Base-by-base conservation (phyloP, 306 rosid genomes). In the Glycine tomentella region DNA sequence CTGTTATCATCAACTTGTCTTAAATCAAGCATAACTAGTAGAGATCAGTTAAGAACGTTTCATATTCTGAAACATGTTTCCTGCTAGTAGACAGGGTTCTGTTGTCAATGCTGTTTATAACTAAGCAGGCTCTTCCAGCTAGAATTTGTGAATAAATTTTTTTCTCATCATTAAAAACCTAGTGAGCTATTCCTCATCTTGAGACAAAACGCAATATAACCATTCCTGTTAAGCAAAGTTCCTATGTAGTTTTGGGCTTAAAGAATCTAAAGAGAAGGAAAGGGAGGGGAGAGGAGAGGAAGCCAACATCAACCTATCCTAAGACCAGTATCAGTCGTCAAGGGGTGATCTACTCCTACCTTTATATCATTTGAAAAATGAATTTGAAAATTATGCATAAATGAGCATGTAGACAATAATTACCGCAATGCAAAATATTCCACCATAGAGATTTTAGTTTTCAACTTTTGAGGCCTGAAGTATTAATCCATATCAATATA, bases 301-400 rank as follows among this genome's bases (percentile, higher is more conserved):
- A 20, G 34, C 53, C 34, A 38, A 49, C 44, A 38, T 53, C 20
- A 20, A 0, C 53, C 57, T 5, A 65, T 52, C 73, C 46, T 44
- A 20, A 51, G 46, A 69, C 76, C 31, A 16, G 53, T 44, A 79
- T 40, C 8, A 12, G 51, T 53, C 64, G 16, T n/a, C 8, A 62
- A 31, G 14, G 49, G 25, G 36, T 56, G 45, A 16, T 56, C 42
- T 56, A 67, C 36, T 40, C 33, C 51, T 61, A 34, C 50, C 62
- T 46, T 48, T 38, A 50, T 61, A 76, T 38, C 56, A 69, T 48
- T 46, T 75, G 74, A 38, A 46, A 81, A 44, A 33, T 5, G 74
- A 48, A 4, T 49, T 34, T 68, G 55, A n/a, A 36, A 44, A 62
- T 55, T 63, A 73, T 65, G 64, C 72, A 76, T 34, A 63, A 63